Percentiles rank a stretch among this genome's conserved stretches.
Conservation (phyloP, 495 filamentous ascomycete species). For the Neurospora sp. region DNA sequence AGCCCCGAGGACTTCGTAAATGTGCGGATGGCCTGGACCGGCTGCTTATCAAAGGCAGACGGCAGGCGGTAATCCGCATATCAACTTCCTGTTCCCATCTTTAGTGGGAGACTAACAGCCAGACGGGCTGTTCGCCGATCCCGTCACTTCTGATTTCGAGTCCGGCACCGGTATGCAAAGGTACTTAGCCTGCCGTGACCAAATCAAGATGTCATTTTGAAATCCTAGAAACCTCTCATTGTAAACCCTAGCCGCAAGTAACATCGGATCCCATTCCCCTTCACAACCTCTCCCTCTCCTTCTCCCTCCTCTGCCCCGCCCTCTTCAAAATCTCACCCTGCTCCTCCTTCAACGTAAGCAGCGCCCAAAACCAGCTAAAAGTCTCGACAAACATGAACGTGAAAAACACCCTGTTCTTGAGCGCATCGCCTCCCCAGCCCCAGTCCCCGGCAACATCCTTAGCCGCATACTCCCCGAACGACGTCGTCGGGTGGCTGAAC, state of each 20-base stretch:
- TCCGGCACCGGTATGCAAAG: no score
- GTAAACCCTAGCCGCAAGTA: neutral
- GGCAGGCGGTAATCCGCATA: neutral
- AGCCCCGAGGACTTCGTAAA: neutral
- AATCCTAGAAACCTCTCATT: neutral
- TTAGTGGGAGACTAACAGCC: neutral
- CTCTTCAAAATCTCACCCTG: slow-evolving; percentile 23
- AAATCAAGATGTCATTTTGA: neutral
- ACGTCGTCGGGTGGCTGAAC: slow-evolving; percentile 20
- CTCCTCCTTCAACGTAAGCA: slow-evolving; percentile 45
- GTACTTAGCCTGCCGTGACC: no score
- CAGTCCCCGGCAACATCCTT: neutral
- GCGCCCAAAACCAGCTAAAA: slow-evolving; percentile 80
- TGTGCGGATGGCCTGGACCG: neutral
- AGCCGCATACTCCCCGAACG: neutral
- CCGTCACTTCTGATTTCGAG: no score
- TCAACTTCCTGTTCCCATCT: neutral
- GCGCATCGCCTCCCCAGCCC: slow-evolving; percentile 40
- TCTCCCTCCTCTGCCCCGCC: slow-evolving; percentile 17
- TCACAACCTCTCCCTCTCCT: slow-evolving; percentile 6
- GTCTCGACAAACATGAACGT: slow-evolving; percentile 79
- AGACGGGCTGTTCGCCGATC: neutral
- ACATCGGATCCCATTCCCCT: neutral
- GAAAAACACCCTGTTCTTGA: slow-evolving; percentile 75
- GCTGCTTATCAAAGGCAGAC: neutral